These are phyloP conservation scores for Lipomyces kockii DNA, from an alignment of 805 yeast genomes.

Conservation along the genomic window DNA sequence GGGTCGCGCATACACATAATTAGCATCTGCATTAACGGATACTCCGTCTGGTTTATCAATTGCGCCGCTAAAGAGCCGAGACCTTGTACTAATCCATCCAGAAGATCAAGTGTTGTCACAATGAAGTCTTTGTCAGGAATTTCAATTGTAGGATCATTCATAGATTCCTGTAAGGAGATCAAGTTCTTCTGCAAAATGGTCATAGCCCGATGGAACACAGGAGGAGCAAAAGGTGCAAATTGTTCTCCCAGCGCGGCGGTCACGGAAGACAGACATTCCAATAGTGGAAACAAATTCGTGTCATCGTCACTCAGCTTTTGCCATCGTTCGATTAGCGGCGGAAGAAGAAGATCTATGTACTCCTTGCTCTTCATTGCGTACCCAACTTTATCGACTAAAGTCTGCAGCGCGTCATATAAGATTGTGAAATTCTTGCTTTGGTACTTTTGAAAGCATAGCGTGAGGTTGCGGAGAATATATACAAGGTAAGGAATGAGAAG, in stretches of 20 bases:
- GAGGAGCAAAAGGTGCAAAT: conserved; percentile 87
- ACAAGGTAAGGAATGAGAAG: conserved; percentile 66
- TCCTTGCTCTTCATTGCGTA: conserved; percentile 59
- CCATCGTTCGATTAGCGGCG: conserved; percentile 87
- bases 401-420: conserved; percentile 87
- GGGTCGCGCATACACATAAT: conserved; percentile 74
- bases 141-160: conserved; percentile 59
- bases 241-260: conserved; percentile 84
- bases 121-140: conserved; percentile 89
- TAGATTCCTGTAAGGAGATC: conserved; percentile 65
- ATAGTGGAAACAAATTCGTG: conserved; percentile 83
- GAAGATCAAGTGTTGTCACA: conserved; percentile 83
- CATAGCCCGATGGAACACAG: conserved; percentile 79
- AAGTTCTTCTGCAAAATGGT: conserved; percentile 71
- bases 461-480: conserved; percentile 70
- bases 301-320: conserved; percentile 73
- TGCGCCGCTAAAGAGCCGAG: conserved; percentile 54
- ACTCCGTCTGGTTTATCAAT: conserved; percentile 28
- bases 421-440: conserved; percentile 81
- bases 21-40: conserved; percentile 62
- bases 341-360: conserved; percentile 67
- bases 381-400: conserved; percentile 80
- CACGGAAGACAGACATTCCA: conserved; percentile 90
- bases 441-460: conserved; percentile 73
- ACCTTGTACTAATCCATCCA: conserved; percentile 94